Percentiles rank a stretch among this genome's conserved stretches.
phyloP scores from a whole-genome alignment of 768 basidiomycete species.

The Tulasnella sp. region DNA sequence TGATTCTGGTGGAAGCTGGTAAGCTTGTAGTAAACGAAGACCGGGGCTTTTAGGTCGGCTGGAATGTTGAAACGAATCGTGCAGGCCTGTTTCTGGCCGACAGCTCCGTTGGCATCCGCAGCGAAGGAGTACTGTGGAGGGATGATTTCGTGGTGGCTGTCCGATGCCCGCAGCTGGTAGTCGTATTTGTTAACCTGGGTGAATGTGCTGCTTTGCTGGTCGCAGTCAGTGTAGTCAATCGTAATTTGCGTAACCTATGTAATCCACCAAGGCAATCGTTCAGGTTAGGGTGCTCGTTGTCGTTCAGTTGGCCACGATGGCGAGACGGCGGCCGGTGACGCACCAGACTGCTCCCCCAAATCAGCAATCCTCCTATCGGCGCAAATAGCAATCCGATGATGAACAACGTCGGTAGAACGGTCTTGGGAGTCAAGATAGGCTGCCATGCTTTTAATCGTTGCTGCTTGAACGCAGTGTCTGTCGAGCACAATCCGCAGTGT shows the following conservation, averaged over 20 bases:
- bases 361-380: constrained; percentile 87
- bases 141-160: constrained; percentile 36
- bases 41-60: constrained; percentile 58
- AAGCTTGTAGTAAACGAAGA: constrained; percentile 93
- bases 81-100: constrained; percentile 47
- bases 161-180: constrained; percentile 59
- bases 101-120: constrained; percentile 40
- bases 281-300: background rate
- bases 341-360: constrained; percentile 77
- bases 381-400: constrained; percentile 92
- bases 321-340: constrained; percentile 24
- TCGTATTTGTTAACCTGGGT: constrained; percentile 54
- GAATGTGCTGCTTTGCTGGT: constrained; percentile 49
- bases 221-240: constrained; percentile 92
- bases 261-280: constrained; percentile 27
- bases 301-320: background rate
- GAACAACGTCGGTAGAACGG: constrained; percentile 92
- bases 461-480: constrained; percentile 98
- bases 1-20: constrained; percentile 99
- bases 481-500: constrained; percentile 24
- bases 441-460: constrained; percentile 99
- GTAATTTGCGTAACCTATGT: constrained; percentile 81
- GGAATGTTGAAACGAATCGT: constrained; percentile 77
- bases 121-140: constrained; percentile 68
- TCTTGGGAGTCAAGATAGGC: constrained; percentile 96